Evolutionary conservation across 2,329 filamentous ascomycete genomes (phyloP).

Genomic region (Alternaria sp.): DNA sequence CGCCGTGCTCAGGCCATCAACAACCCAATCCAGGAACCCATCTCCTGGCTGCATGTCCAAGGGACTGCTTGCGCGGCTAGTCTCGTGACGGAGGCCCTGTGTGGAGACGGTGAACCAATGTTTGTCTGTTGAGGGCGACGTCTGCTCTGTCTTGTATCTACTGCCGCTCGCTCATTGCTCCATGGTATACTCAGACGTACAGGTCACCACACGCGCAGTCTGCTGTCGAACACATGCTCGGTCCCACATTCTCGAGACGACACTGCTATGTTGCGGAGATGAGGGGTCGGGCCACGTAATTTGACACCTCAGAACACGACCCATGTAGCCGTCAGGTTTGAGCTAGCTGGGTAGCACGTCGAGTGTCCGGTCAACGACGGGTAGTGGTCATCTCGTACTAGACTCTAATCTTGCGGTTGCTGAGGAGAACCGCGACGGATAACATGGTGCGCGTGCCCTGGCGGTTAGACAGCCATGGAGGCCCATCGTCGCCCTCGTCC

Average conservation of each 20-base stretch:
- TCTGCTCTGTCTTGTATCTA: neutral
- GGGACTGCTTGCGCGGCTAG: slow-evolving; percentile 29
- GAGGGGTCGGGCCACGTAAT: slow-evolving; percentile 14
- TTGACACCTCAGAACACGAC: slow-evolving; percentile 3
- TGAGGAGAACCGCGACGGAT: neutral
- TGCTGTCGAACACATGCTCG: neutral
- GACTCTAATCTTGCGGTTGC: neutral
- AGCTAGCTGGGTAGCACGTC: neutral
- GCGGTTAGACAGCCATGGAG: neutral
- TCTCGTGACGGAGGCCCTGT: slow-evolving; percentile 1
- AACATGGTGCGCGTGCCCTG: neutral
- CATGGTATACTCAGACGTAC: neutral
- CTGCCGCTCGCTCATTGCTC: neutral
- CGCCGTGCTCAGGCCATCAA: slow-evolving; percentile 22
- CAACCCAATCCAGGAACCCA: slow-evolving; percentile 17
- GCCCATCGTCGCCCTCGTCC: neutral
- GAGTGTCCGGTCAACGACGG: neutral
- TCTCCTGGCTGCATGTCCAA: slow-evolving; percentile 19
- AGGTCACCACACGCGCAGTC: slow-evolving; percentile 2
- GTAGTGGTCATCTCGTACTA: neutral
- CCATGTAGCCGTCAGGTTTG: neutral
- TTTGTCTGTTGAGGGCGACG: neutral
- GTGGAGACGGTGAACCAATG: neutral
- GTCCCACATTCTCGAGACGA: neutral
- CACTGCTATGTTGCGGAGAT: slow-evolving; percentile 9